A percentile compares a stretch with the other conserved stretches of the same genome.
Conservation (phyloP, 129 eudicot genomes). For the Saposhnikovia divaricata region DNA sequence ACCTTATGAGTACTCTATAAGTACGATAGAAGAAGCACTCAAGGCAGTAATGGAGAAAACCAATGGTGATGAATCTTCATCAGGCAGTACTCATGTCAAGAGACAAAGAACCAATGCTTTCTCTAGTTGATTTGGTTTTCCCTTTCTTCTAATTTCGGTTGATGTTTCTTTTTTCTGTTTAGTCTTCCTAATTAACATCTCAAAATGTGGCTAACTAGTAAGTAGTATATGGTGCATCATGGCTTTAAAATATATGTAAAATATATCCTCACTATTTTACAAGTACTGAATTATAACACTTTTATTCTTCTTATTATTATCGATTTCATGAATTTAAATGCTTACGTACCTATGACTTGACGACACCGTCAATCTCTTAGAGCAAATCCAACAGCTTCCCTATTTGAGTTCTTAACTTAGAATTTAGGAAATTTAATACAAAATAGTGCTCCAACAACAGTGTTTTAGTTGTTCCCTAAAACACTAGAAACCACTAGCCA, state of each 20-base stretch:
- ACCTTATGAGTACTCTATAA: slow-evolving; percentile 30
- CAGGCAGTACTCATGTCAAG: slow-evolving; percentile 53
- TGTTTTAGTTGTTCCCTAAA: too few species aligned
- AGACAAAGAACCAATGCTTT: slow-evolving; percentile 68
- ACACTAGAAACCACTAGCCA: too few species aligned
- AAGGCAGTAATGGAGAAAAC: slow-evolving; percentile 80
- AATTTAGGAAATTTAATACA: too few species aligned
- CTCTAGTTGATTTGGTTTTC: slow-evolving; percentile 14
- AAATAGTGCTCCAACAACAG: too few species aligned
- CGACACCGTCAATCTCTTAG: not conserved
- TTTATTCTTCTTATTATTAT: not conserved
- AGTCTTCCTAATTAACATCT: not conserved
- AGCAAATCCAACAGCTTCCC: too few species aligned
- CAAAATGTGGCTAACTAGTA: not conserved
- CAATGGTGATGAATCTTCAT: slow-evolving; percentile 55
- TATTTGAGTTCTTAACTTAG: too few species aligned
- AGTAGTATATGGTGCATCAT: not conserved
- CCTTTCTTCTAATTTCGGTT: not conserved
- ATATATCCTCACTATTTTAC: not conserved
- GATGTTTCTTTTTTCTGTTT: not conserved
- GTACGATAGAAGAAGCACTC: slow-evolving; percentile 81
- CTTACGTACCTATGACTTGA: not conserved
- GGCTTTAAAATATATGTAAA: not conserved
- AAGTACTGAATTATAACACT: not conserved
- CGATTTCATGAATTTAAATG: not conserved